Base-by-base conservation (phyloP, 1,284 basidiomycete species). In the Entoloma clypeatum region DNA sequence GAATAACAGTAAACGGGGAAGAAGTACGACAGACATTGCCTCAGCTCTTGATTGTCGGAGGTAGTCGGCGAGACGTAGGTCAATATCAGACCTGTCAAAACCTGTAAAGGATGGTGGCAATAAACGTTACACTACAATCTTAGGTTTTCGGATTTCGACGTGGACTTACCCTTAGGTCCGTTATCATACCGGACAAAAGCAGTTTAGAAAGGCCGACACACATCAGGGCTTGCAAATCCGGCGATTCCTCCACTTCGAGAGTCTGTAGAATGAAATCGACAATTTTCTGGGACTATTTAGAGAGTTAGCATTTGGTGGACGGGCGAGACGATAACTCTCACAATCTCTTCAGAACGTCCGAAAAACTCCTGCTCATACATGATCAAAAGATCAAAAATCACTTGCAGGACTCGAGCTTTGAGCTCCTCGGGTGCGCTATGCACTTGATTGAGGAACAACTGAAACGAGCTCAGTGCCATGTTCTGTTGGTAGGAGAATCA, bases 11-110 rank as follows among this genome's bases (percentile, higher is more conserved):
- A 98, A 0, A 93, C 84, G 0, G 93, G 92, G 65, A 99, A 85
- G 72, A 98, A 98, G 65, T 98, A 98, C 13, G 92, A 86, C 18
- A 99, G 69, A 59, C 93, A 97, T 63, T 98, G 95, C 40, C 92
- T 74, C 21, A 98, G 69, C 48, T 92, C 79, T 55, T 89, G 86
- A 57, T 97, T 98, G 27, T 83, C 77, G 9, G 71, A 73, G 0
- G 92, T 96, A 45, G 90, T 83, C 1, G 92, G 90, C 0, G 88
- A 90, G 51, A 98, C 80, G 64, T 95, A 99, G 16, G 86, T 75
- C 21, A 92, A 64, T 1, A 93, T 77, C 2, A 97, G 75, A 42
- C 79, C 82, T 51, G 80, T 77, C 17, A 98, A 67, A 1, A 95
- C 79, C 89, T 93, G 39, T 34, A 36, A 5, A 28, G 13, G 28